Evolutionary conservation across 352 stramenopile species (phyloP), one percentile per base, ranked within the genome.

Genomic region (Globisporangium sylvaticum): DNA sequence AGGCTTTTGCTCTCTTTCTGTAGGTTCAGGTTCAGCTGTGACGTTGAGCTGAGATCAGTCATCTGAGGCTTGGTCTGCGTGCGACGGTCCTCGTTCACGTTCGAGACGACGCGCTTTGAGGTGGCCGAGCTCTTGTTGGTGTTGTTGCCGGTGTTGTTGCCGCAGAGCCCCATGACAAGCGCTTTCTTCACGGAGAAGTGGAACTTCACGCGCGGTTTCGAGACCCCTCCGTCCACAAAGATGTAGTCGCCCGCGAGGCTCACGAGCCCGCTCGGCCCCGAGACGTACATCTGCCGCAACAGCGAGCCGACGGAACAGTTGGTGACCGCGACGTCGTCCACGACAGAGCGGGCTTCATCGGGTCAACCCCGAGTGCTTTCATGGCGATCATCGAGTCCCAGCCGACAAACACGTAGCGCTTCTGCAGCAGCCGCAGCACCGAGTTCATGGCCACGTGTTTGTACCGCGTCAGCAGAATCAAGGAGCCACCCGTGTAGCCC

Each of bases 341-440:
- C 64, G 3, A 81, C 58, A 15, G 70, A 58, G 1, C 34, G 0
- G 60, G 58, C 32, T 80, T 63, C 61, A 65, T 67, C 10, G 76
- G 76, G 64, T 83, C 76, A 32, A 86, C 74, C 0, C 76, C 78
- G 1, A 86, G 63, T 7, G 70, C 72, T 22, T 83, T 67, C 22
- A 75, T 58, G 4, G 67, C 64, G 29, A 83, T 53, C 31, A 80
- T 74, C 5, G 70, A 64, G 25, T 86, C 78, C 78, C 78, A 86
- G 1, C 76, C 78, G 4, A 83, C 76, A 12, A 86, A 65, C 5
- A 74, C 8, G 34, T 77, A 86, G 12, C 76, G 75, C 14, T 63
- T 34, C 42, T 86, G 78, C 22, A 86, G 39, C 3, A 82, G 53
- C 1, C 65, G 67, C 0, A 83, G 64, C 5, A 79, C 37, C 4